These are phyloP conservation scores for Boletus subcaerulescens DNA, from an alignment of 768 basidiomycete species.

Conservation along the genomic window DNA sequence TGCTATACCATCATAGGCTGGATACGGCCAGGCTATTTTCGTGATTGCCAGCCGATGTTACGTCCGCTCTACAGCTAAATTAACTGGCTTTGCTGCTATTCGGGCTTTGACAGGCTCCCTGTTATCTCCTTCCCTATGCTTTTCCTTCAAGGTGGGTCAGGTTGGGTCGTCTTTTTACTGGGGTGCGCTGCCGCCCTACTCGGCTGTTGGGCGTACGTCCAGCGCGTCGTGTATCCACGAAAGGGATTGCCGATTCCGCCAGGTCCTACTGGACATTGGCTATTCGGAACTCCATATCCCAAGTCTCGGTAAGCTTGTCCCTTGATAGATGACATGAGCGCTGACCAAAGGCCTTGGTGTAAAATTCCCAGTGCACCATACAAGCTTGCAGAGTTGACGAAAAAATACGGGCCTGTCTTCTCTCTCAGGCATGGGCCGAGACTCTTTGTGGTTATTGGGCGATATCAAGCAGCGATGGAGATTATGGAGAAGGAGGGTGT, in stretches of 20 bases:
- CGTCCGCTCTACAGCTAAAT: background rate
- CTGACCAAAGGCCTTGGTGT: too few relatives aligned
- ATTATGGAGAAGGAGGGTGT: constrained; percentile 12
- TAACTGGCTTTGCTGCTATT: background rate
- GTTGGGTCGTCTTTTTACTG: background rate
- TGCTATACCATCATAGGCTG: too few relatives aligned
- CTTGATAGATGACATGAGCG: background rate
- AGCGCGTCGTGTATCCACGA: background rate
- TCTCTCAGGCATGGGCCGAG: constrained; percentile 2
- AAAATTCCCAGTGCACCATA: background rate
- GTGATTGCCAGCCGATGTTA: too few relatives aligned
- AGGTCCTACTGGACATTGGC: constrained; percentile 9
- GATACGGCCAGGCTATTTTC: too few relatives aligned
- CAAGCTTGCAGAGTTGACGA: constrained; percentile 5
- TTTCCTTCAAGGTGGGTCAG: background rate
- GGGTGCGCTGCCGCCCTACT: background rate
- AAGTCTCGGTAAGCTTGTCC: background rate
- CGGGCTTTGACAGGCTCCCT: background rate
- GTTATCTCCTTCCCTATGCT: background rate
- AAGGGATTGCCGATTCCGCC: background rate
- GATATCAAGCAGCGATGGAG: constrained; percentile 10
- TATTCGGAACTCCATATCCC: constrained; percentile 7
- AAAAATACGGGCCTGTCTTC: constrained; percentile 4
- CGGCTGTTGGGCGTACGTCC: background rate
- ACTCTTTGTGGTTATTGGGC: constrained; percentile 4